A percentile compares a stretch with the other conserved stretches of the same genome.
phyloP scores from a whole-genome alignment of 371 early-diverging fungal genomes.

The Haplosporangium sp. region DNA sequence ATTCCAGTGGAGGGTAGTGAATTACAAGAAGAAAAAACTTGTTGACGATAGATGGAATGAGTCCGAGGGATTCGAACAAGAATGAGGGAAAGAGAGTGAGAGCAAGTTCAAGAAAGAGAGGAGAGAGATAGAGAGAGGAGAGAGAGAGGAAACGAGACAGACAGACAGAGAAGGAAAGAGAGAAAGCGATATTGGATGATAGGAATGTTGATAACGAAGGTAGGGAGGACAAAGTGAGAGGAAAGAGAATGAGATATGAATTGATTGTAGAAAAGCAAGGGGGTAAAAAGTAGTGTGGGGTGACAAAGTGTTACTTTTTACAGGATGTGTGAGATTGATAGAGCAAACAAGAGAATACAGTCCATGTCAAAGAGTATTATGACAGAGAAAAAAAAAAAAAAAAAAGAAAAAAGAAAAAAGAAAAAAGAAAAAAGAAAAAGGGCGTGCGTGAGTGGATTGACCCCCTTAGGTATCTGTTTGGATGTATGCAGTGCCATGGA shows the following conservation, averaged over 20 bases:
- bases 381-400: conserved; percentile 7
- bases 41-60: conserved; percentile 1
- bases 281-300: conserved; percentile 3
- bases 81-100: neutral
- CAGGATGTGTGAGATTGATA: neutral
- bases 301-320: neutral
- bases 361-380: neutral
- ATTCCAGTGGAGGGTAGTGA: conserved; percentile 22
- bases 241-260: neutral
- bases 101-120: neutral
- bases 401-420: conserved; percentile 4
- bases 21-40: neutral
- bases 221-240: neutral
- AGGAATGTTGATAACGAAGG: neutral
- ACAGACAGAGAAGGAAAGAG: neutral
- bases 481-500: neutral
- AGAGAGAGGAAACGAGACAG: neutral
- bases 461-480: neutral
- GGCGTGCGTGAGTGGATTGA: conserved; percentile 1
- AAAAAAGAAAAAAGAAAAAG: neutral
- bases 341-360: neutral
- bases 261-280: neutral
- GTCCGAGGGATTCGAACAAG: neutral
- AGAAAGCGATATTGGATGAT: too few relatives aligned
- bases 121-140: neutral